Evolutionary conservation across 441 rosid species (phyloP).

Genomic region (Croton setiger): DNA sequence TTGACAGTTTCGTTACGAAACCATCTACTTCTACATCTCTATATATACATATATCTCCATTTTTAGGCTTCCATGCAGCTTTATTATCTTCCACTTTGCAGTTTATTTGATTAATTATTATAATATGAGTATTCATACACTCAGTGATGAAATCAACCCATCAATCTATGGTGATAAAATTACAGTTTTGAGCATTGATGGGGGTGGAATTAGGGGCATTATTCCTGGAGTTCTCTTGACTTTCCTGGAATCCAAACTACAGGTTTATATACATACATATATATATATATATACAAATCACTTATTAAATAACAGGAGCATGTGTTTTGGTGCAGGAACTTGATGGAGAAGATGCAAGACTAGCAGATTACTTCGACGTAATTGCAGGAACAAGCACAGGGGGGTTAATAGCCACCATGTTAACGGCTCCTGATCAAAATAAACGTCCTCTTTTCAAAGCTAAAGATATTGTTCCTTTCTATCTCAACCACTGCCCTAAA

Average conservation of each 20-base stretch:
- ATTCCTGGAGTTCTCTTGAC: conserved; percentile 28
- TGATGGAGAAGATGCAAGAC: conserved; percentile 24
- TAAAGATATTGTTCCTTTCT: conserved; percentile 25
- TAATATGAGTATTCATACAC: background rate
- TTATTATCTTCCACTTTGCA: too few species aligned
- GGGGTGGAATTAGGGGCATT: conserved; percentile 39
- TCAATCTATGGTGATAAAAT: conserved; percentile 22
- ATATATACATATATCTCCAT: too few species aligned
- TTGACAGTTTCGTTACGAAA: too few species aligned
- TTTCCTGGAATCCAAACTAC: conserved; percentile 33
- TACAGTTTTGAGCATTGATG: conserved; percentile 38
- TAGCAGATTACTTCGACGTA: conserved; percentile 30
- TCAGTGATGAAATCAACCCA: conserved; percentile 8
- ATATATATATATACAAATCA: too few species aligned
- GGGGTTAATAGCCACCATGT: conserved; percentile 27
- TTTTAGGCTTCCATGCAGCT: background rate
- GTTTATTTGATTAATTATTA: too few species aligned
- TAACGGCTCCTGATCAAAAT: conserved; percentile 23
- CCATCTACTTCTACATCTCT: too few species aligned
- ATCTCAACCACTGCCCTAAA: conserved; percentile 23
- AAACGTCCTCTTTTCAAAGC: conserved; percentile 25
- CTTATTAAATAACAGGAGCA: too few species aligned
- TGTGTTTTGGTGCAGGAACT: conserved; percentile 17
- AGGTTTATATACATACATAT: conserved; percentile 20
- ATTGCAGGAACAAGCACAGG: conserved; percentile 29